Evolutionary conservation across 495 filamentous ascomycete species (phyloP).

Genomic region (Neurospora discreta): DNA sequence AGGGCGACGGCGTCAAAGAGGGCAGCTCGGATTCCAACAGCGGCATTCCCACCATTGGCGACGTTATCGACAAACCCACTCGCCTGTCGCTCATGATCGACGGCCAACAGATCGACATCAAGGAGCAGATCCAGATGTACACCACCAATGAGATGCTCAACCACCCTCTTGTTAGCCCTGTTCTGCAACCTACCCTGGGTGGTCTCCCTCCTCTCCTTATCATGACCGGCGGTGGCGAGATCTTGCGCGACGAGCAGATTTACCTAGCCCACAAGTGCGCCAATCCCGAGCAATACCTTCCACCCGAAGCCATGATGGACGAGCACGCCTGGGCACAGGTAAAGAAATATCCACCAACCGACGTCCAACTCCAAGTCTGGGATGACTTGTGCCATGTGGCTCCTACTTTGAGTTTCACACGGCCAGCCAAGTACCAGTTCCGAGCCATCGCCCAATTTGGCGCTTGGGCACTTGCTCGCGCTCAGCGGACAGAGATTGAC

Average conservation of each 20-base stretch:
- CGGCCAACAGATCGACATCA: slow-evolving; percentile 57
- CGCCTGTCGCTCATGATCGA: slow-evolving; percentile 55
- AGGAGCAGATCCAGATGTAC: slow-evolving; percentile 86
- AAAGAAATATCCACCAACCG: slow-evolving; percentile 61
- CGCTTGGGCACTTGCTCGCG: slow-evolving; percentile 75
- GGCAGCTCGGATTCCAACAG: not conserved
- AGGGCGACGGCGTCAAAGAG: slow-evolving; percentile 1
- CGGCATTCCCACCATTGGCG: slow-evolving; percentile 11
- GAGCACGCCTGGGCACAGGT: slow-evolving; percentile 51
- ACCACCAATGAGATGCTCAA: slow-evolving; percentile 75
- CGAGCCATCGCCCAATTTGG: slow-evolving; percentile 83
- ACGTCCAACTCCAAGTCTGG: slow-evolving; percentile 95
- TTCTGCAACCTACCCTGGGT: slow-evolving; percentile 74
- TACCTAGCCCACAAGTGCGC: slow-evolving; percentile 92
- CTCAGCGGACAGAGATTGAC: slow-evolving; percentile 67
- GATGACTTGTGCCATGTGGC: slow-evolving; percentile 89
- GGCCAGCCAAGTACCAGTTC: slow-evolving; percentile 89
- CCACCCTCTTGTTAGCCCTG: slow-evolving; percentile 83
- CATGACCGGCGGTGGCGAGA: slow-evolving; percentile 76
- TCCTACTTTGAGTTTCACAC: slow-evolving; percentile 80
- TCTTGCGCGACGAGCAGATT: slow-evolving; percentile 86
- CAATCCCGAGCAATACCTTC: slow-evolving; percentile 62
- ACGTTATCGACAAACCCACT: slow-evolving; percentile 29
- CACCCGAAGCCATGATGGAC: slow-evolving; percentile 50
- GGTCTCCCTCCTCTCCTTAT: slow-evolving; percentile 82